Evolutionary conservation across 2,329 filamentous ascomycete species (phyloP).

Genomic region (Fusarium camptoceras): DNA sequence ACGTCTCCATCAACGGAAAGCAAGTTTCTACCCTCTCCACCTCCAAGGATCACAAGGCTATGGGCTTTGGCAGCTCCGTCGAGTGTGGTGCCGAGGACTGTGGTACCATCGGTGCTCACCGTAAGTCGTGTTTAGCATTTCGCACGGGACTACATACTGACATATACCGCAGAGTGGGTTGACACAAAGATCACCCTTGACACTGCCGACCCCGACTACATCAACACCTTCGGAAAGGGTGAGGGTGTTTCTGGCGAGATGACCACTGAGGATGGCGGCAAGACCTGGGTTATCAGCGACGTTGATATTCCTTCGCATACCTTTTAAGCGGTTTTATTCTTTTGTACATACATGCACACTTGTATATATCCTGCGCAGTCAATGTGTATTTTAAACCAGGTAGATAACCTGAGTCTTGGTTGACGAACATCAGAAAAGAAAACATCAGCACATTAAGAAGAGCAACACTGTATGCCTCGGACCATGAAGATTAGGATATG

Average conservation of each 20-base stretch:
- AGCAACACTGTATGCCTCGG: accelerated
- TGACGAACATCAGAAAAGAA: not conserved
- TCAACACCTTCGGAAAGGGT: constrained; percentile 34
- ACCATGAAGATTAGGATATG: accelerated
- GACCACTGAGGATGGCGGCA: constrained; percentile 19
- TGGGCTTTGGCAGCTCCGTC: constrained; percentile 58
- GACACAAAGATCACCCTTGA: constrained; percentile 34
- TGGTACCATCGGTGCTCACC: constrained; percentile 58
- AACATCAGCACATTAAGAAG: accelerated
- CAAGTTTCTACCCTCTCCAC: constrained; percentile 59
- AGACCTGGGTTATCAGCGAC: constrained; percentile 22
- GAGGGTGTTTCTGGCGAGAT: constrained; percentile 25
- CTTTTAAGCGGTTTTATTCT: not conserved
- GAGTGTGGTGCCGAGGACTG: constrained; percentile 82
- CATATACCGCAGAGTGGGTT: constrained; percentile 25
- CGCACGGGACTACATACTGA: accelerated
- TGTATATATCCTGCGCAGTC: not conserved
- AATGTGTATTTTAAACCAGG: not conserved
- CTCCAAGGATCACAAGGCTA: constrained; percentile 53
- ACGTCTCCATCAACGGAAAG: constrained; percentile 37
- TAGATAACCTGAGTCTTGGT: too few species aligned
- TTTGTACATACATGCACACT: not conserved
- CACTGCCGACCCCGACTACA: constrained; percentile 33
- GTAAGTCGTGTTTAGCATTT: not conserved
- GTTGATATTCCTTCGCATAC: constrained; percentile 8